phyloP scores from a whole-genome alignment of 352 stramenopile species.

The Pythium biforme region DNA sequence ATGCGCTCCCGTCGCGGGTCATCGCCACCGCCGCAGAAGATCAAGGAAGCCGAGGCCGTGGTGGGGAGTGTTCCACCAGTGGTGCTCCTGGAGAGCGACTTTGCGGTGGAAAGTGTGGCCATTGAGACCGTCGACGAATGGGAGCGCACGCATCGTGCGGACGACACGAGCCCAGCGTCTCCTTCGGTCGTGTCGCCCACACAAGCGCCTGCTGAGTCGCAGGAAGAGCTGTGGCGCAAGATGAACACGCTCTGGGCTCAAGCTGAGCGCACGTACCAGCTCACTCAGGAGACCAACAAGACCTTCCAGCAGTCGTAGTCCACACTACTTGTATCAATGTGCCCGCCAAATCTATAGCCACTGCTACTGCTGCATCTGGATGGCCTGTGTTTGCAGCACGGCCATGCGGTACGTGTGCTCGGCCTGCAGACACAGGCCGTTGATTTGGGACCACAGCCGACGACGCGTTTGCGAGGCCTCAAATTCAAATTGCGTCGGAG shows the following conservation, averaged over 20 bases:
- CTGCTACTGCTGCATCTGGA: too few species aligned
- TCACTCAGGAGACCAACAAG: background rate
- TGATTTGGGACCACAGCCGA: conserved; percentile 3
- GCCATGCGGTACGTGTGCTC: conserved; percentile 3
- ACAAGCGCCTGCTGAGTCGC: background rate
- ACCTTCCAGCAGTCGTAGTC: background rate
- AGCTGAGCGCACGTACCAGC: conserved; percentile 14
- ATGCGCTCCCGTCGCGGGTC: background rate
- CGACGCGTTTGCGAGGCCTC: background rate
- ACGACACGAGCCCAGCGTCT: too few species aligned
- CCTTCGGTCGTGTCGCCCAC: too few species aligned
- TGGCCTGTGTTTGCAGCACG: background rate
- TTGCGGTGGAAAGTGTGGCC: background rate
- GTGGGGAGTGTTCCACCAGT: background rate
- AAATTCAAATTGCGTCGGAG: background rate
- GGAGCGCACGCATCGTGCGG: background rate
- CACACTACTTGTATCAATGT: too few species aligned
- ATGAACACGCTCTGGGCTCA: conserved; percentile 7
- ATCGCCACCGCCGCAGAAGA: background rate
- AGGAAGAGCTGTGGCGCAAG: conserved; percentile 7
- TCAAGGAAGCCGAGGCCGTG: background rate
- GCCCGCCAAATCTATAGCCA: too few species aligned
- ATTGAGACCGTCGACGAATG: conserved; percentile 8
- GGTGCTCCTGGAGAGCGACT: background rate
- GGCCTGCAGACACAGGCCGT: background rate